Evolutionary conservation across 768 basidiomycete species (phyloP).

Genomic region (Dacryopinax spathularia): DNA sequence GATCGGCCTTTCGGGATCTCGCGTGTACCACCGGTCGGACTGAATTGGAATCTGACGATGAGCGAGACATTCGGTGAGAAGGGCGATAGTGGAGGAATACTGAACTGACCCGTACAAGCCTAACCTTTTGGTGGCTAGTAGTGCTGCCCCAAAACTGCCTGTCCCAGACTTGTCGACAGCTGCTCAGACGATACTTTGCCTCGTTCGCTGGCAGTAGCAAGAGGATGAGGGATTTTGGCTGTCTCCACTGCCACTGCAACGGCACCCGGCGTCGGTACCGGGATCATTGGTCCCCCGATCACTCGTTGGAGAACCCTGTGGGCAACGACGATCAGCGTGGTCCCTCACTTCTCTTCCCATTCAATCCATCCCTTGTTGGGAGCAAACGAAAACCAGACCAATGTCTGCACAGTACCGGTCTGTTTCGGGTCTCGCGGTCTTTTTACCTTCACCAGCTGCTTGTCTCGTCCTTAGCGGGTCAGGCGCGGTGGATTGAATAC

Average conservation of each 20-base stretch:
- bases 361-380: neutral
- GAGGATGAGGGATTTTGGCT: neutral
- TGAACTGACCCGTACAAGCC: no score
- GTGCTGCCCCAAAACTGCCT: no score
- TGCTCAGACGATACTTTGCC: no score
- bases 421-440: neutral
- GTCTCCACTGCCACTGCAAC: neutral
- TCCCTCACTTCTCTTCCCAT: neutral
- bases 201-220: no score
- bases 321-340: neutral
- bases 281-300: neutral
- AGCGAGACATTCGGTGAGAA: neutral
- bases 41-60: neutral
- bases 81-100: neutral
- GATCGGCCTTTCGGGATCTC: neutral
- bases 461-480: neutral
- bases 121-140: no score
- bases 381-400: neutral
- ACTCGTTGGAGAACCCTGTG: neutral
- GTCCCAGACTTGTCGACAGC: no score
- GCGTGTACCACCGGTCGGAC: neutral
- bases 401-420: neutral
- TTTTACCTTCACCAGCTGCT: neutral
- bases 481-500: neutral
- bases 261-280: neutral